These are phyloP conservation scores for Penicillium vulpinum DNA, from an alignment of 2,329 filamentous ascomycete species.

Conservation along the genomic window DNA sequence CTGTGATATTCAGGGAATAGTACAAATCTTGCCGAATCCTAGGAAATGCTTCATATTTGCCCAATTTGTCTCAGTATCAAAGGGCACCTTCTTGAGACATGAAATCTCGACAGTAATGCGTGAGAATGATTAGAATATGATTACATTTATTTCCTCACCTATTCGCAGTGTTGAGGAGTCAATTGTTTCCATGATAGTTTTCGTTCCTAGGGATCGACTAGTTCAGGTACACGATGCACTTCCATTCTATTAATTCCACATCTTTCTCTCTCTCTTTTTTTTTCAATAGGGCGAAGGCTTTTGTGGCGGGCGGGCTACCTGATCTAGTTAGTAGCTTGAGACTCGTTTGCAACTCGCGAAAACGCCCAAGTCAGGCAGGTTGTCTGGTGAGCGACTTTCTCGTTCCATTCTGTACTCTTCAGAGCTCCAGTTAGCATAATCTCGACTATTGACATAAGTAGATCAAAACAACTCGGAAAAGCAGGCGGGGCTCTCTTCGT, in stretches of 20 bases:
- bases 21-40: neutral
- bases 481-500: no score
- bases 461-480: no score
- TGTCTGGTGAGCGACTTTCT: no score
- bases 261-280: neutral
- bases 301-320: no score
- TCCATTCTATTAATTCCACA: neutral
- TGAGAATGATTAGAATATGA: neutral
- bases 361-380: no score
- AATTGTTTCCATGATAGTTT: neutral
- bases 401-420: no score
- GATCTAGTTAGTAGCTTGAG: no score
- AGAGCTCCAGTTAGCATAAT: no score
- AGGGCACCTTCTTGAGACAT: neutral
- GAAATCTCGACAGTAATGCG: no score
- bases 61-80: neutral
- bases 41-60: neutral
- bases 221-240: constrained; percentile 15
- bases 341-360: no score
- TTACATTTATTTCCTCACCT: neutral
- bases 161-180: neutral
- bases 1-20: neutral
- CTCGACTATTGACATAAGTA: no score
- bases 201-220: constrained; percentile 13
- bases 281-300: no score